phyloP scores from a whole-genome alignment of 306 rosid genomes.

The Quercus variabilis region DNA sequence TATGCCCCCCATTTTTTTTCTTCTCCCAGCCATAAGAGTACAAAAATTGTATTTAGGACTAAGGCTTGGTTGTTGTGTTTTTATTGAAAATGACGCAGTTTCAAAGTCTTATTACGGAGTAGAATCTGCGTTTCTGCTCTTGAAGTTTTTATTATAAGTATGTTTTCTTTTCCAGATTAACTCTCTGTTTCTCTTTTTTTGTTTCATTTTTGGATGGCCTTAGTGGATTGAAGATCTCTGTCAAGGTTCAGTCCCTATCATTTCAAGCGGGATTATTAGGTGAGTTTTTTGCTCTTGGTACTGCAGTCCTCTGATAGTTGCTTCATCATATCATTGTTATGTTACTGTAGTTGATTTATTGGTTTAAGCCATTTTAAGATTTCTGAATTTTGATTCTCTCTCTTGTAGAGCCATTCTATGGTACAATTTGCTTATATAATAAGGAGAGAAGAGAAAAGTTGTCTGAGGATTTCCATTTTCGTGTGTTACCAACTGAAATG shows the following conservation, averaged over 20 bases:
- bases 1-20: slow-evolving; percentile 25
- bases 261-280: slow-evolving; percentile 88
- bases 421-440: slow-evolving; percentile 96
- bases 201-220: slow-evolving; percentile 20
- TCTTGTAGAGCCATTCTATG: slow-evolving; percentile 84
- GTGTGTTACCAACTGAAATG: slow-evolving; percentile 59
- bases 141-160: neutral
- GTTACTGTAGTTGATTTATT: slow-evolving; percentile 10
- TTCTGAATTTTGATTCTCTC: slow-evolving; percentile 37
- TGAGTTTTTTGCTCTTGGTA: slow-evolving; percentile 40
- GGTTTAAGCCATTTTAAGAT: slow-evolving; percentile 26
- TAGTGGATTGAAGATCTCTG: slow-evolving; percentile 97
- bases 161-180: slow-evolving; percentile 15
- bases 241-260: slow-evolving; percentile 76
- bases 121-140: slow-evolving; percentile 9
- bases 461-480: slow-evolving; percentile 92
- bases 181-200: slow-evolving; percentile 24
- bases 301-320: slow-evolving; percentile 21
- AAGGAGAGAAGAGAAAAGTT: slow-evolving; percentile 94
- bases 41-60: neutral
- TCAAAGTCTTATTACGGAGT: slow-evolving; percentile 10
- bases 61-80: too few relatives aligned
- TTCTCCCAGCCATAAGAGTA: neutral
- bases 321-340: slow-evolving; percentile 8
- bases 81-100: neutral